These are phyloP conservation scores for Sphaerostilbella broomeana DNA, from an alignment of 2,329 filamentous ascomycete genomes.

Conservation along the genomic window DNA sequence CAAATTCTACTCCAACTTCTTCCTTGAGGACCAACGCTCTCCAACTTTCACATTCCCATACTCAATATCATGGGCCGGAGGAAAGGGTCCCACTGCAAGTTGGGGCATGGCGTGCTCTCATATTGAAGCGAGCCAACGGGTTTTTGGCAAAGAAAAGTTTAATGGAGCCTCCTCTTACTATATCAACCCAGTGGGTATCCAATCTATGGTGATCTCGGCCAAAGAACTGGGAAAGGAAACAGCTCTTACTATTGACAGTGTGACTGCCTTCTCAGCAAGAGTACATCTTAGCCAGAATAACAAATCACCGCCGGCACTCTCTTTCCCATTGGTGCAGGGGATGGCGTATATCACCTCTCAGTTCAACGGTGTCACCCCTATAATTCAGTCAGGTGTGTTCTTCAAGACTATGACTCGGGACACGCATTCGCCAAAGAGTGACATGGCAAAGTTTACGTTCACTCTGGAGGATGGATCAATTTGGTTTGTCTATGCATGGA, in stretches of 20 bases:
- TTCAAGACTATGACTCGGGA: constrained; percentile 61
- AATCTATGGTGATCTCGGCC: constrained; percentile 75
- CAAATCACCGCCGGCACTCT: constrained; percentile 54
- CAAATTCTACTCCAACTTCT: constrained; percentile 78
- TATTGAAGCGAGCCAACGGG: constrained; percentile 58
- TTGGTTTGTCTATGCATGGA: constrained; percentile 77
- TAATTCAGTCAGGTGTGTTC: constrained; percentile 67
- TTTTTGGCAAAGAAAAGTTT: constrained; percentile 53
- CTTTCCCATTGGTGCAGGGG: constrained; percentile 80
- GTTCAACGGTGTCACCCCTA: constrained; percentile 63
- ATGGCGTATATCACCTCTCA: constrained; percentile 79
- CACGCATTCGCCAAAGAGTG: constrained; percentile 49
- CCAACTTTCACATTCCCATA: constrained; percentile 73
- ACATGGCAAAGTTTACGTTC: constrained; percentile 70
- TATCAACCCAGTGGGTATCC: constrained; percentile 73
- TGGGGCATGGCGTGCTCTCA: constrained; percentile 78
- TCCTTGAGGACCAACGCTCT: constrained; percentile 63
- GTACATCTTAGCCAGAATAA: constrained; percentile 56
- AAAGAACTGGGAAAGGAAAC: constrained; percentile 61
- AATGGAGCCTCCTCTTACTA: constrained; percentile 63
- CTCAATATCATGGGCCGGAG: constrained; percentile 60
- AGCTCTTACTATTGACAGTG: constrained; percentile 44
- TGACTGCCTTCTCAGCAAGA: constrained; percentile 55
- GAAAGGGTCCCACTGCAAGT: constrained; percentile 54
- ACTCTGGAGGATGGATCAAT: constrained; percentile 62